These are phyloP conservation scores for Quercus variabilis DNA, from an alignment of 306 rosid species.

Conservation along the genomic window DNA sequence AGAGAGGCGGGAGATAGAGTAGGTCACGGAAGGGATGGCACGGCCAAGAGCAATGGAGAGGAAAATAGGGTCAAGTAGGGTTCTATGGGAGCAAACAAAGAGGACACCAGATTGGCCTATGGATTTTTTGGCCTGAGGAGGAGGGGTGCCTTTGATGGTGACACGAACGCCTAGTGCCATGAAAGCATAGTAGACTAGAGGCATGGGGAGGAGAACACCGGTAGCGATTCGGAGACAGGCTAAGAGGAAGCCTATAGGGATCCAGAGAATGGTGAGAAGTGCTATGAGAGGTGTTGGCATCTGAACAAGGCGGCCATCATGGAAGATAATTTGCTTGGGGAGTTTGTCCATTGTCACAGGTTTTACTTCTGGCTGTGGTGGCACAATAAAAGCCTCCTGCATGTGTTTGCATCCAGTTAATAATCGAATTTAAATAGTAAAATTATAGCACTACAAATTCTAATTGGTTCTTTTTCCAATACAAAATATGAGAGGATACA, in stretches of 20 bases:
- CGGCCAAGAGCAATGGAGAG: conserved; percentile 81
- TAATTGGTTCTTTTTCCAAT: no score
- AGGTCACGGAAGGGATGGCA: conserved; percentile 75
- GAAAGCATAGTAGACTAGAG: conserved; percentile 57
- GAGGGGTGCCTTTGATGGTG: conserved; percentile 60
- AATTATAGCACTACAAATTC: no score
- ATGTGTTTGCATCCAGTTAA: not conserved
- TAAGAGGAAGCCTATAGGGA: conserved; percentile 63
- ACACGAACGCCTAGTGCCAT: conserved; percentile 33
- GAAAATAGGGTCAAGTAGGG: conserved; percentile 80
- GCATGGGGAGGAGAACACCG: conserved; percentile 81
- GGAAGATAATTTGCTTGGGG: conserved; percentile 45
- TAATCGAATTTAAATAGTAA: no score
- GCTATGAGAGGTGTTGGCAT: conserved; percentile 70
- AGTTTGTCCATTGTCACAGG: conserved; percentile 53
- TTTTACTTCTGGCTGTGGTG: conserved; percentile 33
- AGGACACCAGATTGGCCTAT: conserved; percentile 45
- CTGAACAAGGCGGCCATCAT: conserved; percentile 68
- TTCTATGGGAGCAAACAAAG: conserved; percentile 74
- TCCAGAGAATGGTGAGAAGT: conserved; percentile 60
- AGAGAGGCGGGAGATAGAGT: conserved; percentile 75
- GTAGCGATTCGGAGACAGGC: conserved; percentile 70
- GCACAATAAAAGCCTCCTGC: conserved; percentile 72
- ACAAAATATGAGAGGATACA: no score
- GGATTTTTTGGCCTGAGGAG: conserved; percentile 43